Evolutionary conservation across 73 alveolate genomes (phyloP).

Genomic region (Paraurostyla sp.): DNA sequence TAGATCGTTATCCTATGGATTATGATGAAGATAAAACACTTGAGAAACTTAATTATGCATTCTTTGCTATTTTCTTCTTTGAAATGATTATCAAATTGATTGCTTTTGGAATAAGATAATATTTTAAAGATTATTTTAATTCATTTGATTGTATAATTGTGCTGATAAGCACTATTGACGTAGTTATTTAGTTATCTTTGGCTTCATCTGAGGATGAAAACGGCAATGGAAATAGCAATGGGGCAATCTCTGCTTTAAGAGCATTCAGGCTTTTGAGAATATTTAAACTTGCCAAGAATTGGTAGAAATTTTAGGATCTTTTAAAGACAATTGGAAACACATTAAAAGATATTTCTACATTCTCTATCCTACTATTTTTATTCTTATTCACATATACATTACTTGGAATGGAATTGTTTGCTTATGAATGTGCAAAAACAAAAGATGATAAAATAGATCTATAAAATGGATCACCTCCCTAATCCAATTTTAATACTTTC

Average conservation of each 20-base stretch:
- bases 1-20: slow-evolving; percentile 71
- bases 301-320: slow-evolving; percentile 67
- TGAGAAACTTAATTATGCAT: slow-evolving; percentile 46
- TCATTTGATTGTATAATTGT: slow-evolving; percentile 82
- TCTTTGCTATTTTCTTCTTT: slow-evolving; percentile 56
- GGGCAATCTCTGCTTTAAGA: slow-evolving; percentile 75
- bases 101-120: slow-evolving; percentile 60
- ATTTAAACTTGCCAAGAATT: slow-evolving; percentile 75
- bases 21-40: background rate
- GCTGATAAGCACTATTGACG: slow-evolving; percentile 81
- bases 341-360: slow-evolving; percentile 61
- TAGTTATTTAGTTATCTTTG: slow-evolving; percentile 71
- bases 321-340: slow-evolving; percentile 64
- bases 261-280: slow-evolving; percentile 73
- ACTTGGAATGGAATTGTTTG: slow-evolving; percentile 77
- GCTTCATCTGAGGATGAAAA: too few relatives aligned
- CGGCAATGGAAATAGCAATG: slow-evolving; percentile 7
- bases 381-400: slow-evolving; percentile 71
- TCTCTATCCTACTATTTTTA: slow-evolving; percentile 69
- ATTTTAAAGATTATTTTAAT: slow-evolving; percentile 59
- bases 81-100: slow-evolving; percentile 65
- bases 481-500: slow-evolving; percentile 68
- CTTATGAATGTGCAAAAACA: background rate
- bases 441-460: background rate
- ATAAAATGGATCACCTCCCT: slow-evolving; percentile 32